Conservation (phyloP, 345 rosid genomes). For the Gossypium turneri region DNA sequence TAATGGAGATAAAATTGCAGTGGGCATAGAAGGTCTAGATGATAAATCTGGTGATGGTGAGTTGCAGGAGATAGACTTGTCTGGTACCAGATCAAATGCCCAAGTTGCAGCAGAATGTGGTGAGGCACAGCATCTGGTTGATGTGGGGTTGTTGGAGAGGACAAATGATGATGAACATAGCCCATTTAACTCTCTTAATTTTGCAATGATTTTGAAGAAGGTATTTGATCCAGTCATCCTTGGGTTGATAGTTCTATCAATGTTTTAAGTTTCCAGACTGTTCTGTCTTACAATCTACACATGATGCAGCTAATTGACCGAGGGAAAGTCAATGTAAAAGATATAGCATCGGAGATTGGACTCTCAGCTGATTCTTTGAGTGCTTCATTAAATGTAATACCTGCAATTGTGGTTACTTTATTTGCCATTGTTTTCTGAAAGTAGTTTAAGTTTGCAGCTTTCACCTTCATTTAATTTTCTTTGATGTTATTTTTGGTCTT, state of each 20-base stretch:
- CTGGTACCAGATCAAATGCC: conserved; percentile 38
- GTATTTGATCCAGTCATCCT: conserved; percentile 29
- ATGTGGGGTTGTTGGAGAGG: conserved; percentile 34
- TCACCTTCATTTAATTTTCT: conserved; percentile 12
- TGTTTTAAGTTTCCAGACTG: conserved; percentile 17
- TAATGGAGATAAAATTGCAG: conserved; percentile 43
- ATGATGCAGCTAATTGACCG: conserved; percentile 67
- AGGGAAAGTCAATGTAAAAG: conserved; percentile 77
- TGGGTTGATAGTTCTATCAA: conserved; percentile 2
- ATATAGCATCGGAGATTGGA: conserved; percentile 75
- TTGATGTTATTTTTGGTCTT: conserved; percentile 20
- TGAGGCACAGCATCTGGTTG: conserved; percentile 31
- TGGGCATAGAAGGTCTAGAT: conserved; percentile 38
- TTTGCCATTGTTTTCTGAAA: conserved; percentile 19
- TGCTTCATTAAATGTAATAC: conserved; percentile 60
- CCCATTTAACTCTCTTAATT: conserved; percentile 42
- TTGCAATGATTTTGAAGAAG: conserved; percentile 66
- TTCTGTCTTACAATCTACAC: conserved; percentile 26
- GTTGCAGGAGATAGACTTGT: conserved; percentile 38
- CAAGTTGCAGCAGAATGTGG: conserved; percentile 35
- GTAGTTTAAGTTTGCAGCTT: background rate
- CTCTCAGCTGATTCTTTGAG: conserved; percentile 56
- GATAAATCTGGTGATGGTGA: conserved; percentile 49
- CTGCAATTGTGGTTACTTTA: conserved; percentile 6
- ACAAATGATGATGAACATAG: conserved; percentile 35